Evolutionary conservation across 2,329 filamentous ascomycete species (phyloP), one percentile per base, ranked within the genome.

Genomic region (Exophiala sideris): DNA sequence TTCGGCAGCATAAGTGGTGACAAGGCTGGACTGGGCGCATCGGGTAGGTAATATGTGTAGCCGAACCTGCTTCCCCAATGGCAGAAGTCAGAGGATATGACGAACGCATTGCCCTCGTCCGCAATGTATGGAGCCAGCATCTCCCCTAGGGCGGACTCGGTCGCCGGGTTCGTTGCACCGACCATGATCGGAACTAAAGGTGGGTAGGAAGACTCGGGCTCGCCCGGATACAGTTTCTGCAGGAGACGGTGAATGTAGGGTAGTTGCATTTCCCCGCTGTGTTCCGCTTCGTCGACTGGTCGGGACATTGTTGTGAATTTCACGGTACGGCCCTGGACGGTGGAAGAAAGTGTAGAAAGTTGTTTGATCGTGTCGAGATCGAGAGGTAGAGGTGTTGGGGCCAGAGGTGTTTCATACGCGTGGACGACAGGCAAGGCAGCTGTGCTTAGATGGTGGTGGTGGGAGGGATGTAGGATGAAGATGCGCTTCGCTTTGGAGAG

Each of bases 231-330:
- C 34, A 73, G 80, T 68, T 75, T 73, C 54, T 79, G 79, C 5
- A 86, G 78, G 49, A 88, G 83, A 67, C 91, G 91, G 77, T 91
- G 91, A 59, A 97, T 87, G 67, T 95, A 96, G 0, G 94, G 92
- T 7, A 97, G 79, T 64, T 99, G 94, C 87, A 99, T 95, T 75
- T 99, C 94, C 1, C 97, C 80, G 48, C 89, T 96, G 72, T 99
- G 94, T 71, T 99, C 94, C 4, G 82, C 80, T 58, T 90, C 82
- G 66, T 99, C 94, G 5, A 84, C 77, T 3, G 75, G 65, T 14
- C 70, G 72, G 1, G 80, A 82, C 76, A 96, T 94, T 14, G 65
- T 71, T 14, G 68, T 69, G 53, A 76, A 76, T 44, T 60, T 66
- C 45, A 70, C 21, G 8, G 53, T 57, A 5, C 59, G 64, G 39